A percentile compares a stretch with the other conserved stretches of the same genome.
Conservation (phyloP, 2,329 filamentous ascomycete species). For the Pseudomassariella vexata region DNA sequence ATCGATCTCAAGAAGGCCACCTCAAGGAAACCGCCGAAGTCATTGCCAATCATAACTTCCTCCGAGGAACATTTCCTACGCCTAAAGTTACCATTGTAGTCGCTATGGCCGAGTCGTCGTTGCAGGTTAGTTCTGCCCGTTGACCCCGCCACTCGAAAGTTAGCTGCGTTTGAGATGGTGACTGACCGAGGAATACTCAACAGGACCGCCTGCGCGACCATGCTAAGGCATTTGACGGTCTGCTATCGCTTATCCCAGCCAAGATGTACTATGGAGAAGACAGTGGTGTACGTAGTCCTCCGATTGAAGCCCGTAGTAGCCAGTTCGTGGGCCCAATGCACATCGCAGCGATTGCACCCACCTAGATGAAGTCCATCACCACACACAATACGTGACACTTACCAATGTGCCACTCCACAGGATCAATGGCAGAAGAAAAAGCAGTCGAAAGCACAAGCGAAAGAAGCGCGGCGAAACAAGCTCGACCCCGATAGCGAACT, state of each 20-base stretch:
- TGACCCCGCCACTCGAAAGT: constrained; percentile 1
- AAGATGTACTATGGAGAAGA: constrained; percentile 89
- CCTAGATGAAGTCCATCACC: no score
- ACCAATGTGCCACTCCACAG: constrained; percentile 49
- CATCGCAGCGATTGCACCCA: no score
- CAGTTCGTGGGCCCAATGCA: neutral
- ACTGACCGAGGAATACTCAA: no score
- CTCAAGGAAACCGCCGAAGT: no score
- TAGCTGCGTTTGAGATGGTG: constrained; percentile 5
- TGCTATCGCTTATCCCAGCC: constrained; percentile 82
- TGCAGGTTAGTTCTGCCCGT: constrained; percentile 16
- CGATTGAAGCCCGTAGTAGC: constrained; percentile 5
- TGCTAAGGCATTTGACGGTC: constrained; percentile 75
- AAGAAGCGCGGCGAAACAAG: constrained; percentile 78
- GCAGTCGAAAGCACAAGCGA: constrained; percentile 85
- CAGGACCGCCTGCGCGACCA: constrained; percentile 53
- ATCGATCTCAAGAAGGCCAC: neutral
- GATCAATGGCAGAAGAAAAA: constrained; percentile 95
- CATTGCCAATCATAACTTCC: no score
- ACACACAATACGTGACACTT: no score
- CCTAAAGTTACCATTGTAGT: neutral
- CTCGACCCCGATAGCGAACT: constrained; percentile 80
- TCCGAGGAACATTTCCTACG: neutral
- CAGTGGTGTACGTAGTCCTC: constrained; percentile 59
- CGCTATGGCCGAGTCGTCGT: constrained; percentile 16